Base-by-base conservation (phyloP, 441 rosid genomes). In the Euphorbia celastroides region DNA sequence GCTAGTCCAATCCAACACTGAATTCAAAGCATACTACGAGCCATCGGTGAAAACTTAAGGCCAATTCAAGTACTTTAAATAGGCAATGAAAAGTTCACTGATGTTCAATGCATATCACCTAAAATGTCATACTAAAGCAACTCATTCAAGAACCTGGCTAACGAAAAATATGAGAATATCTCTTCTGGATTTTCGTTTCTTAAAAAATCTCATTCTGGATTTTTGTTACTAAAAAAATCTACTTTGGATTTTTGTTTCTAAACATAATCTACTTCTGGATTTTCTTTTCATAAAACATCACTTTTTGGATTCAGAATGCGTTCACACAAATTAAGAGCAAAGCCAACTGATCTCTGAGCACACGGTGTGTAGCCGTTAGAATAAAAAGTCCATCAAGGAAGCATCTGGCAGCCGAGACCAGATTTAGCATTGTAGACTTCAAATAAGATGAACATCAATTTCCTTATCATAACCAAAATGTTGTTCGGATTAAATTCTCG, bases 1-100 rank as follows among this genome's bases (percentile, higher is more conserved):
- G 64, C 64, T 57, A 26, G 59, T 52, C 59, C 57, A 1, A 67
- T 58, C 71, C 48, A 12, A 13, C 54, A 44, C 32, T 22, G 71
- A 67, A 58, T n/a, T 17, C 36, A 36, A 11, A 56, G 11, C 1
- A 38, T 16, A 25, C 6, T 14, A 36, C 0, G 51, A 38, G 6
- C 12, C 38, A 31, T 36, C 23, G 17, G 12, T 36, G 16, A n/a
- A n/a, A n/a, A n/a, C n/a, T n/a, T n/a, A 66, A 65, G 48, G 34
- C 14, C 3, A 66, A 66, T 9, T 46, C n/a, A 19, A 9, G 16
- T n/a, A 10, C 36, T 66, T 38, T 25, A 66, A 55, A 56, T 27
- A 10, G 61, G 36, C 26, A 55, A 20, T 23, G 25, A 54, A 23
- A 22, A 12, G 7, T 7, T 23, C 19, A 20, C 50, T 13, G 16